Evolutionary conservation across 306 rosid species (phyloP).

Genomic region (Pyrus bretschneideri): DNA sequence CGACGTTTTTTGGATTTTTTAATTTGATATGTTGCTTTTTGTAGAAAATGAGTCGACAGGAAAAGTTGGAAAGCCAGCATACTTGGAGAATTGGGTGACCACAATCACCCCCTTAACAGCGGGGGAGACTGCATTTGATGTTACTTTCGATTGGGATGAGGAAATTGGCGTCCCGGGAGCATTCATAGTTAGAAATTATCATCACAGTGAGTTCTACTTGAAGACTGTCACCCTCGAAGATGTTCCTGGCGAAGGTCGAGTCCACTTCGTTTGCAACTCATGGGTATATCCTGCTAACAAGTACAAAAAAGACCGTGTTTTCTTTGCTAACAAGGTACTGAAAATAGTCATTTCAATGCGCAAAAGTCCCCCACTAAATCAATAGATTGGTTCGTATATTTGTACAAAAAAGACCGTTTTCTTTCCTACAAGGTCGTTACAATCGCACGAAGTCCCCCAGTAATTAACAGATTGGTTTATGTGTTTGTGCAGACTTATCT

Average conservation of each 20-base stretch:
- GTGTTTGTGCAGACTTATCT: constrained; percentile 45
- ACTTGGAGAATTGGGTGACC: constrained; percentile 52
- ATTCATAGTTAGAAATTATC: constrained; percentile 52
- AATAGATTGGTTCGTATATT: not conserved
- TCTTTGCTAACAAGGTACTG: constrained; percentile 67
- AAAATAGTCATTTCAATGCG: not conserved
- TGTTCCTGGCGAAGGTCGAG: constrained; percentile 59
- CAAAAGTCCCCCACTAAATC: not conserved
- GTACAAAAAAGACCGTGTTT: constrained; percentile 54
- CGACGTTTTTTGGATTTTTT: not conserved
- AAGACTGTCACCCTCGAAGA: constrained; percentile 52
- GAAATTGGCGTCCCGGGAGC: constrained; percentile 67
- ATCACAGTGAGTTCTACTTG: constrained; percentile 63
- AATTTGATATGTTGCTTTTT: not conserved
- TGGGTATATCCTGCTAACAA: constrained; percentile 71
- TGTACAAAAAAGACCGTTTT: not conserved
- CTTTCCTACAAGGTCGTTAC: not conserved
- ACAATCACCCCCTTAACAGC: constrained; percentile 34
- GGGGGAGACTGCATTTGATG: constrained; percentile 47
- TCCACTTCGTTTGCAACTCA: constrained; percentile 78
- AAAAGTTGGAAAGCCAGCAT: constrained; percentile 51
- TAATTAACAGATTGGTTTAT: not conserved
- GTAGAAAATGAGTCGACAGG: constrained; percentile 48
- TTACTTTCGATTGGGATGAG: constrained; percentile 62
- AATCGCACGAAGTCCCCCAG: not conserved